Conservation (phyloP, 257 asterid genomes). For the Fraxinus pennsylvanica region DNA sequence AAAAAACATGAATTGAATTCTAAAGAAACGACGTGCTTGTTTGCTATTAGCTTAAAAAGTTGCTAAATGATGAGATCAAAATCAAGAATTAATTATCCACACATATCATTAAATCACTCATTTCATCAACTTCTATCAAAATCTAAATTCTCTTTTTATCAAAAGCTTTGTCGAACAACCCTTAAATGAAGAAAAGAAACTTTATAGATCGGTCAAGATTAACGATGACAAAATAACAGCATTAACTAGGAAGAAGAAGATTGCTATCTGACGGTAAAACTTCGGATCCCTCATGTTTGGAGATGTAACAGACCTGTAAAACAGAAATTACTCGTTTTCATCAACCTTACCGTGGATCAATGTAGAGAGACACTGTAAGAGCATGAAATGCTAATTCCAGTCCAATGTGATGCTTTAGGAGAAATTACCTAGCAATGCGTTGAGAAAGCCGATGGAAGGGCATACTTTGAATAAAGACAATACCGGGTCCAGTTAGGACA, state of each 20-base stretch:
- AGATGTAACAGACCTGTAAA: slow-evolving; percentile 86
- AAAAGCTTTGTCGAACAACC: too few relatives aligned
- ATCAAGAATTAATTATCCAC: too few relatives aligned
- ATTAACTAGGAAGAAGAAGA: slow-evolving; percentile 88
- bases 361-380: not conserved
- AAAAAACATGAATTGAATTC: too few relatives aligned
- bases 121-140: too few relatives aligned
- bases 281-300: slow-evolving; percentile 98
- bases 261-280: slow-evolving; percentile 88
- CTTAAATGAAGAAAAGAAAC: not conserved
- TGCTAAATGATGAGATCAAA: too few relatives aligned
- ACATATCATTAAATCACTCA: too few relatives aligned
- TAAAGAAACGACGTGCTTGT: too few relatives aligned
- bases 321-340: slow-evolving; percentile 11
- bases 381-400: not conserved
- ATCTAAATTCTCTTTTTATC: too few relatives aligned
- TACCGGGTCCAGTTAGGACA: slow-evolving; percentile 93
- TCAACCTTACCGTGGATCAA: not conserved
- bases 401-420: not conserved
- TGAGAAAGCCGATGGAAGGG: slow-evolving; percentile 97
- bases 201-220: slow-evolving; percentile 79
- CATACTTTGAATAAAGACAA: slow-evolving; percentile 96
- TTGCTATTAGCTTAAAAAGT: too few relatives aligned
- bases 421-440: slow-evolving; percentile 87
- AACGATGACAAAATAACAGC: slow-evolving; percentile 81